Base-by-base conservation (phyloP, 2,329 filamentous ascomycete species). In the Ophiosphaerella herpotricha region DNA sequence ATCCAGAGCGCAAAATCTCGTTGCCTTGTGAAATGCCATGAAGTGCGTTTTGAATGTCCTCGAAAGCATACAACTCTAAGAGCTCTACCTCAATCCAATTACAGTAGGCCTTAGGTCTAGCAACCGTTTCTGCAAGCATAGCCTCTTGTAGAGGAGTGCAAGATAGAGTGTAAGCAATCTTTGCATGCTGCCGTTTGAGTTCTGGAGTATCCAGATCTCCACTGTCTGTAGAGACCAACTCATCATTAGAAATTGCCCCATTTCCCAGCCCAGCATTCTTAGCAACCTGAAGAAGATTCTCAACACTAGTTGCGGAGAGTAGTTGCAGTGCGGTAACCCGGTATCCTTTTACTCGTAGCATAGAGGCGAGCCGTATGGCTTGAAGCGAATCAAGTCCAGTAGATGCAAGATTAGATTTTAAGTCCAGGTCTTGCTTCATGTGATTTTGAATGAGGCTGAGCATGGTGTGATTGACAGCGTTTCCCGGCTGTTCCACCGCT, bases 101-200 rank as follows among this genome's bases (percentile, higher is more conserved):
- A 73, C 87, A 89, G 66, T 97, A 96, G 7, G 86, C 80, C 39
- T 73, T 74, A 2, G 78, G 56, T 52, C 86, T 77, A 14, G 76
- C 78, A 2, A 79, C 72, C 0, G 90, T 92, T 73, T 96, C 90
- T 0, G 83, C 79, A 13, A 96, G 78, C 90, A 96, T 95, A 1
- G 90, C 86, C 14, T 81, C 76, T 62, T 97, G 92, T 8, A 94
- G 77, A 12, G 85, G 81, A 4, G 86, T 92, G 67, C 90, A 94
- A 4, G 80, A 80, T 14, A 82, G 63, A 4, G 84, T 69, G 23
- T 75, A 72, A 6, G 44, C 52, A 33, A 71, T 63, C 0, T 54
- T 42, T 16, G 40, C 21, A 18, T 39, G 40, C 44, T 43, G 50
- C 5, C 26, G 33, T 32, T 46, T n/a, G 5, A 70, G 34, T 23